A percentile compares a stretch with the other conserved stretches of the same genome.
Evolutionary conservation across 495 filamentous ascomycete species (phyloP).

Genomic region (Aspergillus cavernicola): DNA sequence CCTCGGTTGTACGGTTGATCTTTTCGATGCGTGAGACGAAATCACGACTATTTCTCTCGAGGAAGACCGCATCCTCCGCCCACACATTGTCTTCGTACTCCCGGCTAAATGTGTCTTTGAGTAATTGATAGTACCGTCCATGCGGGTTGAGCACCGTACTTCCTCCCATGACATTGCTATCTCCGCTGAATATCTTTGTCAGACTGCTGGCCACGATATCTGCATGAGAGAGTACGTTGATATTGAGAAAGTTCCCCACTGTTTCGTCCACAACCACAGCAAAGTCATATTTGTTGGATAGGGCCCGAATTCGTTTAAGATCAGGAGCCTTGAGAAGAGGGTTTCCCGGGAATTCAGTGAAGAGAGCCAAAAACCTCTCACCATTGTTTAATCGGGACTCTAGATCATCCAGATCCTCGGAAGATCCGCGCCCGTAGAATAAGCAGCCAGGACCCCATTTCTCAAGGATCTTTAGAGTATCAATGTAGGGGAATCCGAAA

Average conservation of each 20-base stretch:
- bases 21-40: slow-evolving; percentile 79
- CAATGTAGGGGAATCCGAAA: slow-evolving; percentile 84
- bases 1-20: slow-evolving; percentile 83
- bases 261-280: slow-evolving; percentile 93
- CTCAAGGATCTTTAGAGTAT: slow-evolving; percentile 89
- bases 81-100: slow-evolving; percentile 89
- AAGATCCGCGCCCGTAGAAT: slow-evolving; percentile 84
- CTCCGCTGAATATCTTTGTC: slow-evolving; percentile 95
- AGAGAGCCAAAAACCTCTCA: slow-evolving; percentile 78
- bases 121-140: slow-evolving; percentile 58
- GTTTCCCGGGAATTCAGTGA: slow-evolving; percentile 94
- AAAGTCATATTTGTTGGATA: slow-evolving; percentile 86
- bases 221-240: slow-evolving; percentile 83
- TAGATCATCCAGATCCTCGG: slow-evolving; percentile 81
- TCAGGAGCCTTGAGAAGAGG: slow-evolving; percentile 84
- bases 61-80: slow-evolving; percentile 88
- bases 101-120: slow-evolving; percentile 58
- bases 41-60: slow-evolving; percentile 94
- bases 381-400: slow-evolving; percentile 67
- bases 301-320: slow-evolving; percentile 67
- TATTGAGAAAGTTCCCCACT: slow-evolving; percentile 92
- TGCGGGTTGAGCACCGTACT: slow-evolving; percentile 82
- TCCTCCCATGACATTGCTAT: slow-evolving; percentile 97
- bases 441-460: slow-evolving; percentile 91
- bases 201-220: slow-evolving; percentile 92